Percentiles rank a stretch among this genome's conserved stretches.
Conservation (phyloP, 257 asterid genomes). For the Ligustrum vulgare region DNA sequence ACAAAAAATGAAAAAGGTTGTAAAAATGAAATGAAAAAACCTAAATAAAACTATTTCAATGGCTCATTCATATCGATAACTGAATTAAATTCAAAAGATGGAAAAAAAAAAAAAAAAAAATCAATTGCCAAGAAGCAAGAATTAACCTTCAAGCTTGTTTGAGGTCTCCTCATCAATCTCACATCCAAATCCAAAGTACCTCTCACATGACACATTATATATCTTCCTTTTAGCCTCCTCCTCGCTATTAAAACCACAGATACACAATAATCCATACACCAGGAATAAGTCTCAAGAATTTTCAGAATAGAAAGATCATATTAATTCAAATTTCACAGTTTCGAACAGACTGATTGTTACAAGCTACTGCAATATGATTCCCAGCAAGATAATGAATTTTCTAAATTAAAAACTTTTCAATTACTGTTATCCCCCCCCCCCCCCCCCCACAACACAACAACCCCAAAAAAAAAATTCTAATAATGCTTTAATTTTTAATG, state of each 20-base stretch:
- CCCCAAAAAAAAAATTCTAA: background rate
- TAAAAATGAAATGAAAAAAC: background rate
- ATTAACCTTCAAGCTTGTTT: constrained; percentile 90
- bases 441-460: no score
- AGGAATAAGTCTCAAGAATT: background rate
- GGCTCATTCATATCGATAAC: background rate
- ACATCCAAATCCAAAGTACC: constrained; percentile 95
- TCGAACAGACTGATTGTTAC: background rate
- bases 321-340: background rate
- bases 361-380: background rate
- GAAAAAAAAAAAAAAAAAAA: background rate
- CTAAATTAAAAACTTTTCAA: background rate
- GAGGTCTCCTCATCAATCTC: constrained; percentile 96
- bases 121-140: background rate
- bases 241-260: constrained; percentile 42
- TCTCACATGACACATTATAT: constrained; percentile 86
- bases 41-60: background rate
- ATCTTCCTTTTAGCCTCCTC: constrained; percentile 95
- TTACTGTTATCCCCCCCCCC: no score
- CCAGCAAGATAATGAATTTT: background rate
- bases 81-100: background rate
- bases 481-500: background rate
- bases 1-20: background rate
- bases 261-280: constrained; percentile 1
- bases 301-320: background rate